A percentile compares a stretch with the other conserved stretches of the same genome.
Conservation (phyloP, 805 yeast species). For the Jamesozyma rosinii region DNA sequence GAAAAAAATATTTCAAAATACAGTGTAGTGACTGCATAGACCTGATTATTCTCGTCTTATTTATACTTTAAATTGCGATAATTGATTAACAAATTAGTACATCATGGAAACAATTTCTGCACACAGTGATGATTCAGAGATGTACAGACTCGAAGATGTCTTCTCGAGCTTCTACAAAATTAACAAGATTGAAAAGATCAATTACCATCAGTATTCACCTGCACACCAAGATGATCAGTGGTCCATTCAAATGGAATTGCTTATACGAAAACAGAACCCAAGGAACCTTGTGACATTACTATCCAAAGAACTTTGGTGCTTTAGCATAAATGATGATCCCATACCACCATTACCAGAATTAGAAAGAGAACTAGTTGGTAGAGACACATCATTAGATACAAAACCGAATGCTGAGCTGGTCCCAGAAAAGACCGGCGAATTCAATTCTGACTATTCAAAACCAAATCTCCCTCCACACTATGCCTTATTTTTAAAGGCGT, state of each 20-base stretch:
- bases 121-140: not conserved
- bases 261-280: conserved; percentile 30
- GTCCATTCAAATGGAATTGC: conserved; percentile 35
- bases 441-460: conserved; percentile 29
- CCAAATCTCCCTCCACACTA: conserved; percentile 34
- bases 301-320: conserved; percentile 38
- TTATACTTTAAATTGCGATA: too few species aligned
- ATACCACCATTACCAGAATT: conserved; percentile 26
- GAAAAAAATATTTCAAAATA: too few species aligned
- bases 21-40: too few species aligned
- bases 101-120: not conserved
- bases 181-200: conserved; percentile 24
- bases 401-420: conserved; percentile 2
- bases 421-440: conserved; percentile 28
- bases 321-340: conserved; percentile 34
- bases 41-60: too few species aligned
- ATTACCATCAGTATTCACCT: conserved; percentile 28
- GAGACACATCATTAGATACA: not conserved
- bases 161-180: conserved; percentile 26
- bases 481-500: conserved; percentile 42
- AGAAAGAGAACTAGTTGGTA: conserved; percentile 3
- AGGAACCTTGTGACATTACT: conserved; percentile 32
- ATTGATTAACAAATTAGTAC: too few species aligned
- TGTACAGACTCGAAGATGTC: conserved; percentile 23
- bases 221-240: conserved; percentile 33